These are phyloP conservation scores for Gaultheria prostrata DNA, from an alignment of 148 eudicot species.

Conservation along the genomic window DNA sequence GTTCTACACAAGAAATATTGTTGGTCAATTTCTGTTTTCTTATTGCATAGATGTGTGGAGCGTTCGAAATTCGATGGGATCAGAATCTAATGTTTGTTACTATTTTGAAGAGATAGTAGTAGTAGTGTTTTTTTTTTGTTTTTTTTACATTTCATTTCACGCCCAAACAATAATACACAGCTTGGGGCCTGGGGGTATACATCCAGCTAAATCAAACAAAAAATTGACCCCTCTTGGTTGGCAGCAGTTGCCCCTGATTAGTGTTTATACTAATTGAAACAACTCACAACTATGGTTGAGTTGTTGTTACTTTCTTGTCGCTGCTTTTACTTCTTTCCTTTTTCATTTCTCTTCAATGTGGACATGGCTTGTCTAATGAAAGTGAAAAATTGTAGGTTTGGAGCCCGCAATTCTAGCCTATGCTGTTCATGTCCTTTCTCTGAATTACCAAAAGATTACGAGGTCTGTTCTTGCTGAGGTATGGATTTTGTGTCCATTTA, in stretches of 20 bases:
- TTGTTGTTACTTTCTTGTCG: background rate
- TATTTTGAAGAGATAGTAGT: background rate
- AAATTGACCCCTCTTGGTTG: too few relatives aligned
- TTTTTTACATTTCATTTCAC: background rate
- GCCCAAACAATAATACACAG: background rate
- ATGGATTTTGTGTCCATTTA: constrained; percentile 12
- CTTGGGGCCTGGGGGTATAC: background rate
- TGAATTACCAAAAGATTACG: constrained; percentile 76
- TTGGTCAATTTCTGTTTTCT: background rate
- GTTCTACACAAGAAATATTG: too few relatives aligned
- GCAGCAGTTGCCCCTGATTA: too few relatives aligned
- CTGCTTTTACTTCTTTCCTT: background rate
- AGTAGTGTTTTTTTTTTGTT: too few relatives aligned
- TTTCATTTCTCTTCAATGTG: too few relatives aligned
- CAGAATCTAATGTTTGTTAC: background rate
- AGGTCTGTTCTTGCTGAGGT: constrained; percentile 92
- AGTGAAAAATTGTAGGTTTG: constrained; percentile 54
- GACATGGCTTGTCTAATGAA: background rate
- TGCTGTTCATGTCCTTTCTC: constrained; percentile 82
- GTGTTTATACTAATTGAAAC: too few relatives aligned
- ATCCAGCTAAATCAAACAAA: background rate
- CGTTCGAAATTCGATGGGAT: background rate
- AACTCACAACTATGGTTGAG: background rate
- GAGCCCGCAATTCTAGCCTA: constrained; percentile 91
- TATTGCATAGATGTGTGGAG: background rate